phyloP scores from a whole-genome alignment of 164 flowering plant genomes.

The Dillenia turbinata region DNA sequence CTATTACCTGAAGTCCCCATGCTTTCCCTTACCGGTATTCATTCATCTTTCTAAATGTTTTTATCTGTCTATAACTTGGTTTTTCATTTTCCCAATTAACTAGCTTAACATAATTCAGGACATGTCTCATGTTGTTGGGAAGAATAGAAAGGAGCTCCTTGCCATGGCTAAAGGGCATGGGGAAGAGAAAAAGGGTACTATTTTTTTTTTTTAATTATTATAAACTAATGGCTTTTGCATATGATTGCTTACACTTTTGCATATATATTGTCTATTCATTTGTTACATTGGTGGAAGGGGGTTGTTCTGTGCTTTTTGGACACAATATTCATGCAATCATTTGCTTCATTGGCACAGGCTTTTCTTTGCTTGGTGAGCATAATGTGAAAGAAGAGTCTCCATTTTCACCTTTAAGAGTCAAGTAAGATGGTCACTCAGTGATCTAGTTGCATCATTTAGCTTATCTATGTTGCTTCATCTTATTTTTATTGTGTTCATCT shows the following conservation, averaged over 20 bases:
- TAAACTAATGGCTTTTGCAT: no score
- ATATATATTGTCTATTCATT: no score
- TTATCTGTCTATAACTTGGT: neutral
- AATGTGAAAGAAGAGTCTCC: constrained; percentile 58
- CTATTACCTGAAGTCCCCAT: constrained; percentile 78
- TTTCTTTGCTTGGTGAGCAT: constrained; percentile 39
- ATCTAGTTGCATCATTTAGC: neutral
- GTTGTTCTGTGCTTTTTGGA: no score
- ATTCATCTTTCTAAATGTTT: neutral
- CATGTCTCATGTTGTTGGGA: constrained; percentile 91
- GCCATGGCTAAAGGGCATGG: constrained; percentile 83
- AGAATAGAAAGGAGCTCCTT: constrained; percentile 89
- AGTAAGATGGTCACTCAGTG: constrained; percentile 36
- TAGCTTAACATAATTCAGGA: constrained; percentile 40
- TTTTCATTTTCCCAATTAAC: neutral
- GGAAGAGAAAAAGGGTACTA: constrained; percentile 75
- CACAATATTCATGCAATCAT: neutral
- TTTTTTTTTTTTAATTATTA: no score
- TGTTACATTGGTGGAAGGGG: no score
- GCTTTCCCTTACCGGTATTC: constrained; percentile 89
- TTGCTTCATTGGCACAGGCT: constrained; percentile 30
- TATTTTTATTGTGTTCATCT: neutral
- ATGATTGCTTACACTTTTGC: no score
- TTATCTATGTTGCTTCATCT: neutral
- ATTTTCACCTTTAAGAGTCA: constrained; percentile 55